phyloP scores from a whole-genome alignment of 73 alveolate genomes.

The Paraurostyla sp. region DNA sequence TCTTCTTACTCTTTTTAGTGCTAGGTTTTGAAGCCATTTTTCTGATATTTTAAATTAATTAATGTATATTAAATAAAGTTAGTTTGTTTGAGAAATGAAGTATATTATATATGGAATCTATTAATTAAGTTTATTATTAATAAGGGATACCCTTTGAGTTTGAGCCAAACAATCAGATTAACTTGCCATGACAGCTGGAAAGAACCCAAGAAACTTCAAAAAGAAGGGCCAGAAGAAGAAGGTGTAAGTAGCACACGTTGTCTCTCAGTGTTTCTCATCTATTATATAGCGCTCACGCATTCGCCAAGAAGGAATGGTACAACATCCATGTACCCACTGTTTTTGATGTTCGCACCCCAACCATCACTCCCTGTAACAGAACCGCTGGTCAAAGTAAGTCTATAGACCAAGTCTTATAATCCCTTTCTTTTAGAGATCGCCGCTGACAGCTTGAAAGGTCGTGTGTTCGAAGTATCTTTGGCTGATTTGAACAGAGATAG shows the following conservation, averaged over 20 bases:
- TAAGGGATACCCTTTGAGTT: slow-evolving; percentile 36
- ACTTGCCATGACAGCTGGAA: slow-evolving; percentile 75
- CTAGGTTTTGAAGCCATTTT: not conserved
- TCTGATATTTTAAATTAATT: slow-evolving; percentile 21
- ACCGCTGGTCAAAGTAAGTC: slow-evolving; percentile 92
- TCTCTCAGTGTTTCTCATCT: not conserved
- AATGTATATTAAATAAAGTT: slow-evolving; percentile 16
- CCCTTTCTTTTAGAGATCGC: slow-evolving; percentile 65
- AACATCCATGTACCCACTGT: slow-evolving; percentile 93
- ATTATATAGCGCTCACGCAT: slow-evolving; percentile 83
- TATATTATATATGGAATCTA: slow-evolving; percentile 54
- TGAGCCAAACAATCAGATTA: slow-evolving; percentile 38
- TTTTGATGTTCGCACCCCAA: slow-evolving; percentile 82
- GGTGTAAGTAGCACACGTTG: slow-evolving; percentile 46
- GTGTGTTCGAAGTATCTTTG: slow-evolving; percentile 93
- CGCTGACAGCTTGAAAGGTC: slow-evolving; percentile 91
- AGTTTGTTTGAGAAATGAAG: slow-evolving; percentile 1
- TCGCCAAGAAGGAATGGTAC: slow-evolving; percentile 95
- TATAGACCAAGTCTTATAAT: slow-evolving; percentile 17
- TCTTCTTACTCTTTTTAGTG: not conserved
- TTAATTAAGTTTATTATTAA: slow-evolving; percentile 44
- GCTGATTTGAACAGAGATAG: slow-evolving; percentile 83
- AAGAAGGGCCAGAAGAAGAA: slow-evolving; percentile 78
- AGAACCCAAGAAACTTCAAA: slow-evolving; percentile 78
- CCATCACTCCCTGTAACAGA: slow-evolving; percentile 93